These are phyloP conservation scores for Mycena vulgaris DNA, from an alignment of 768 basidiomycete genomes.

Conservation along the genomic window DNA sequence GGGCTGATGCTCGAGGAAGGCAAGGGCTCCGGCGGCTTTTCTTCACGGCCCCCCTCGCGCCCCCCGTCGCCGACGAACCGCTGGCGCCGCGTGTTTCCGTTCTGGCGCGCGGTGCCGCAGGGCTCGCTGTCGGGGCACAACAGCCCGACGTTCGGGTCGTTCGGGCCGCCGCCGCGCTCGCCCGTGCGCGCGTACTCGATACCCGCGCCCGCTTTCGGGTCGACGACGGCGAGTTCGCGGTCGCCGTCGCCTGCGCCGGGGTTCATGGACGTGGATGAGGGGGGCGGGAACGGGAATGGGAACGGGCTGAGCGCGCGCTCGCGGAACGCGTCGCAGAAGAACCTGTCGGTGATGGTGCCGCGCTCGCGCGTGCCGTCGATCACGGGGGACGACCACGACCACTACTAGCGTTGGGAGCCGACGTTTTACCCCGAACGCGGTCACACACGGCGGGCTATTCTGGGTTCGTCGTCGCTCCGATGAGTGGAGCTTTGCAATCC, in stretches of 20 bases:
- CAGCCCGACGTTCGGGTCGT: slow-evolving; percentile 42
- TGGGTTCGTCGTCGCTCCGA: too few relatives aligned
- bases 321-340: slow-evolving; percentile 78
- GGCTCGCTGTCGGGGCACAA: slow-evolving; percentile 45
- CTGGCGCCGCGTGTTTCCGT: slow-evolving; percentile 54
- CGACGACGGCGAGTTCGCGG: slow-evolving; percentile 57
- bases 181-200: slow-evolving; percentile 57
- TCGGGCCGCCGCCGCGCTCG: slow-evolving; percentile 44
- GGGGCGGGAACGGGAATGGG: slow-evolving; percentile 38
- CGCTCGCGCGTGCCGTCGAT: slow-evolving; percentile 55
- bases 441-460: too few relatives aligned
- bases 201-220: slow-evolving; percentile 57
- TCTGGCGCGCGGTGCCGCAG: slow-evolving; percentile 44
- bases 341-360: slow-evolving; percentile 67
- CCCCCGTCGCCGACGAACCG: slow-evolving; percentile 51
- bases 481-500: too few relatives aligned
- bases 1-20: slow-evolving; percentile 70
- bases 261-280: slow-evolving; percentile 54
- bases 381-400: slow-evolving; percentile 13
- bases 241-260: slow-evolving; percentile 65
- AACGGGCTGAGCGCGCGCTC: slow-evolving; percentile 68
- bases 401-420: slow-evolving; percentile 8
- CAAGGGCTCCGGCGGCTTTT: slow-evolving; percentile 38
- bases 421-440: too few relatives aligned
- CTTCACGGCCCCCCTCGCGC: slow-evolving; percentile 53